Base-by-base conservation (phyloP, 306 rosid genomes). In the Vachellia collinsii region DNA sequence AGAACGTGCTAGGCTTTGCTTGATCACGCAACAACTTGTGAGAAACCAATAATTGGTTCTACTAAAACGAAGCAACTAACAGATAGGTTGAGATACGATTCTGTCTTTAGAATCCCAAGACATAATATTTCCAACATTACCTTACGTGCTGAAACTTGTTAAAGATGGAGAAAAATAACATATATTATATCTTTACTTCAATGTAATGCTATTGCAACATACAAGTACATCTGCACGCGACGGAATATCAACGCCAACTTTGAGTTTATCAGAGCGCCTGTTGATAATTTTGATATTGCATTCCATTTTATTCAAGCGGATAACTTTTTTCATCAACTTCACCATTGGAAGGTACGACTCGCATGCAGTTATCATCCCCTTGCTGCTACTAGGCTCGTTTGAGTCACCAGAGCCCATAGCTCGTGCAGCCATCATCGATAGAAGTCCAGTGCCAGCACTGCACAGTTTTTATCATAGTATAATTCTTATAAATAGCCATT, bases 301-400 rank as follows among this genome's bases (percentile, higher is more conserved):
- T 70, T 90, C 95, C 90, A 93, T 83, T 10, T 83, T 91, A 72
- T 94, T 94, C 74, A 81, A 59, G 16, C 92, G 91, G 44, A 89
- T 20, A 38, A 93, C 97, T 86, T 88, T 94, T 80, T 77, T 87
- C 99, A 94, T 92, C 84, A 94, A 70, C 89, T 93, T 94, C 78
- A 91, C 92, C 99, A 94, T 94, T 6, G 99, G 99, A 86, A 94
- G 97, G 85, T 94, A 94, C 64, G 97, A 94, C 82, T 94, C 99
- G 64, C 99, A 94, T 17, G 97, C 97, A 10, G 95, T 93, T 11
- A 94, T 90, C 77, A 22, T 83, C 71, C 97, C 94, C 67, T 84
- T 53, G 20, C 65, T 73, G 72, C 83, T 73, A 78, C 66, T 44
- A 70, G 78, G 37, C 63, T 50, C 36, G 68, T 80, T 68, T 36